A percentile compares a stretch with the other conserved stretches of the same genome.
phyloP scores from a whole-genome alignment of 495 filamentous ascomycete species.

The Elaphomyces granulatus region DNA sequence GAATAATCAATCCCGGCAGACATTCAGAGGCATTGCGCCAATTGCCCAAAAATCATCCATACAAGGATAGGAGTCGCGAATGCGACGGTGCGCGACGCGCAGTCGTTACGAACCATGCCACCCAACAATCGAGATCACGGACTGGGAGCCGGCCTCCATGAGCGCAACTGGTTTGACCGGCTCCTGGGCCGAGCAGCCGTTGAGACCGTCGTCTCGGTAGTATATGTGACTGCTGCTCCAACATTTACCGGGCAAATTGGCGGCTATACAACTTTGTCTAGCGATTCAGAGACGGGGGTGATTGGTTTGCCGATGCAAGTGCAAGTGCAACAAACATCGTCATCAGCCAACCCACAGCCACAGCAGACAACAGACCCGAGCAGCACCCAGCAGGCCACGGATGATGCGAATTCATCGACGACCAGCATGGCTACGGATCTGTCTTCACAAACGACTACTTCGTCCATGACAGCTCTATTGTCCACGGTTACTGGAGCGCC shows the following conservation, averaged over 20 bases:
- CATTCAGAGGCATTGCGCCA: no score
- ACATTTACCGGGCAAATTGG: conserved; percentile 43
- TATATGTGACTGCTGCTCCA: conserved; percentile 39
- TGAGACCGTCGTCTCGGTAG: conserved; percentile 18
- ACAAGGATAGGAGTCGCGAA: no score
- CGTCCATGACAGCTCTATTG: conserved; percentile 15
- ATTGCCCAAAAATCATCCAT: no score
- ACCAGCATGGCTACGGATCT: conserved; percentile 8
- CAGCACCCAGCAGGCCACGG: conserved; percentile 10
- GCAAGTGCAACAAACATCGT: conserved; percentile 11
- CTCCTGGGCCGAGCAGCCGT: no score
- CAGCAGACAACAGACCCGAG: conserved; percentile 6
- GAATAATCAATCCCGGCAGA: no score
- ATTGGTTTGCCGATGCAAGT: background rate
- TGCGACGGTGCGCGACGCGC: no score
- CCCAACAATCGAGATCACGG: no score
- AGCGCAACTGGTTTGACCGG: no score
- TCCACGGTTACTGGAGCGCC: conserved; percentile 9
- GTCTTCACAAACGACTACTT: conserved; percentile 5
- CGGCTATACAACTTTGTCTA: conserved; percentile 30
- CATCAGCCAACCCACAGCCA: conserved; percentile 4
- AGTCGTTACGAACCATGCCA: no score
- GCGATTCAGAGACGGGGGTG: background rate
- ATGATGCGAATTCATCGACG: conserved; percentile 11
- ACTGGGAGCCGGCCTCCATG: no score